These are phyloP conservation scores for Medicago arabica DNA, from an alignment of 306 rosid species.

Conservation along the genomic window DNA sequence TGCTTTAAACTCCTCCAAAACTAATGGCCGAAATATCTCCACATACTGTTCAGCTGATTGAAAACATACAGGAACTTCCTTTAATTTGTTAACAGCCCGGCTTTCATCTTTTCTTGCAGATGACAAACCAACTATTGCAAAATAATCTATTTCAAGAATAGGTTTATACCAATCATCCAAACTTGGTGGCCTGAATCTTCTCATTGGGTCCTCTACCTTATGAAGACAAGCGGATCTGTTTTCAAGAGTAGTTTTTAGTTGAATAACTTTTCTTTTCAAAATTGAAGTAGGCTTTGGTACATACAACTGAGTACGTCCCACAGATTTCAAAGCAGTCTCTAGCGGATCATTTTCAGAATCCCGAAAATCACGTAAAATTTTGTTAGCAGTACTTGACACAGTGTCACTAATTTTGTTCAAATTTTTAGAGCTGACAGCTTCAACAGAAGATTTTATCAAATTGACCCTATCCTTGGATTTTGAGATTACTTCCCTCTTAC, in stretches of 20 bases:
- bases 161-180: conserved; percentile 92
- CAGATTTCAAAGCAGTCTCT: conserved; percentile 68
- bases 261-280: conserved; percentile 84
- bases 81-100: conserved; percentile 56
- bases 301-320: conserved; percentile 54
- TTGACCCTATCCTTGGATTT: conserved; percentile 47
- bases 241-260: conserved; percentile 69
- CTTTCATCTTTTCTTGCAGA: conserved; percentile 67
- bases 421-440: conserved; percentile 48
- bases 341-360: conserved; percentile 59
- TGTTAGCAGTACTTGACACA: conserved; percentile 32
- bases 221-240: conserved; percentile 52
- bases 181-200: conserved; percentile 85
- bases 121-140: conserved; percentile 67
- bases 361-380: conserved; percentile 49
- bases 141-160: conserved; percentile 86
- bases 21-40: conserved; percentile 81
- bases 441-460: conserved; percentile 50
- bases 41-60: conserved; percentile 86
- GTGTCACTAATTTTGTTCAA: conserved; percentile 43
- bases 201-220: conserved; percentile 62
- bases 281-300: conserved; percentile 61
- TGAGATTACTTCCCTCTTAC: conserved; percentile 51
- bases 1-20: conserved; percentile 95
- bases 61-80: conserved; percentile 85